These are phyloP conservation scores for Purpureocillium lavendulum DNA, from an alignment of 2,329 filamentous ascomycete species.

Conservation along the genomic window DNA sequence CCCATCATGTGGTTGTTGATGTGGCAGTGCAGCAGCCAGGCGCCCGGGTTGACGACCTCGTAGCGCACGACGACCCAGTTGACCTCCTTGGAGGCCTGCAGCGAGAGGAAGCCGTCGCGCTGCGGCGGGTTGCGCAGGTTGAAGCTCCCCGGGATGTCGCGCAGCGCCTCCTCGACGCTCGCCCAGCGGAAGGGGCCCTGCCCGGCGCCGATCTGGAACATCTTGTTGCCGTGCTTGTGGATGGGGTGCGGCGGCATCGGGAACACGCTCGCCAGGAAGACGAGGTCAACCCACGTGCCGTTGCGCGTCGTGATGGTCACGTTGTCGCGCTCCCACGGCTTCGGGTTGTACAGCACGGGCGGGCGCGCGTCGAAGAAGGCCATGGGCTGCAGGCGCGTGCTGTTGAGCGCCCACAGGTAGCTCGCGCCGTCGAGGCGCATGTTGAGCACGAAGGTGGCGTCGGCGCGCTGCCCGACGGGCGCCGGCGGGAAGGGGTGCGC, in stretches of 20 bases:
- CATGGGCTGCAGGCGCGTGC: conserved; percentile 25
- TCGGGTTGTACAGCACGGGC: conserved; percentile 36
- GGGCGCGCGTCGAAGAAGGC: conserved; percentile 27
- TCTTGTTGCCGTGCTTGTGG: conserved; percentile 57
- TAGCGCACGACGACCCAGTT: conserved; percentile 44
- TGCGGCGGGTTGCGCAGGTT: conserved; percentile 48
- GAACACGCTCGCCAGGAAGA: conserved; percentile 29
- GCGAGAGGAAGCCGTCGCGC: conserved; percentile 32
- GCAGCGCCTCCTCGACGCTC: conserved; percentile 42
- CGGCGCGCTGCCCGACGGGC: conserved; percentile 29
- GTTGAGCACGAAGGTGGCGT: conserved; percentile 35
- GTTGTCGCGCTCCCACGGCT: conserved; percentile 23
- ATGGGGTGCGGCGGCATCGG: conserved; percentile 48
- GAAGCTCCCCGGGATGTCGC: conserved; percentile 38
- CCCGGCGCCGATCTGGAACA: conserved; percentile 47
- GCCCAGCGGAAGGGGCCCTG: conserved; percentile 40
- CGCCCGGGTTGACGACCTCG: conserved; percentile 41
- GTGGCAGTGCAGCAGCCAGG: conserved; percentile 49
- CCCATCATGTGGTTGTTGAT: conserved; percentile 44
- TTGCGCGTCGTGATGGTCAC: conserved; percentile 38
- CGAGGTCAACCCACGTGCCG: conserved; percentile 46
- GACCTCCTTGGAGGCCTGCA: conserved; percentile 10
- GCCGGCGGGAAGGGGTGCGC: conserved; percentile 40
- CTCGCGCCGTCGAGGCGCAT: conserved; percentile 32
- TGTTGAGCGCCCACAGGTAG: conserved; percentile 47